Evolutionary conservation across 164 flowering plant genomes (phyloP), one percentile per base, ranked within the genome.

Genomic region (Chimonanthus salicifolius): DNA sequence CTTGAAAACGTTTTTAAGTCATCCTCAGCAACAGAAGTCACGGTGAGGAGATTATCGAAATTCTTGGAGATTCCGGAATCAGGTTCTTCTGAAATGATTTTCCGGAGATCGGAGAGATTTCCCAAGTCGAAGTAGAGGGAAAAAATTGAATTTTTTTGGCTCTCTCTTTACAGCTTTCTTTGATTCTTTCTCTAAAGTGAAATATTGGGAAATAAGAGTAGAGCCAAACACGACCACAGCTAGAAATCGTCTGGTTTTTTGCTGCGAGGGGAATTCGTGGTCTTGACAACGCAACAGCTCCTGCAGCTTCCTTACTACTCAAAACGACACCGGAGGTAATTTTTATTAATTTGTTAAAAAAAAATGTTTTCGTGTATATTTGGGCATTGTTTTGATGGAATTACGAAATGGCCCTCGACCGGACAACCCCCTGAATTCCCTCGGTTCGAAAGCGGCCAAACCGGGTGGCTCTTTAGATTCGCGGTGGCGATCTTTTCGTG

Each of bases 81-180:
- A 63, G 46, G 78, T 71, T 76, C 78, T 70, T 33, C 71, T 60
- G 58, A n/a, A 49, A 49, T 9, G 43, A 62, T 49, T 62, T 45
- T 47, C 46, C 11, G 51, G 67, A 70, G 64, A 70, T 50, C 66
- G 49, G 65, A 18, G 10, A 3, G 43, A 54, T n/a, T 5, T 74
- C 44, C 4, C 8, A 10, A 54, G 60, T n/a, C 44, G 47, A 0
- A 11, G 58, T 51, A 75, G 73, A 54, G 70, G 46, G 44, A n/a
- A 58, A 18, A 49, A 49, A 43, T 69, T 15, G 60, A 62, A 6
- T 51, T 75, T 9, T 74, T 58, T 47, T 49, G 54, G 11, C 58
- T 75, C 62, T 49, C 70, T 46, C 70, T 65, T 73, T 47, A 47
- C 48, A 60, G 62, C 43, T 15, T 7, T 63, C 68, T 66, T 33